Conservation (phyloP, 2,329 filamentous ascomycete species). For the Phyllosticta citriasiana region DNA sequence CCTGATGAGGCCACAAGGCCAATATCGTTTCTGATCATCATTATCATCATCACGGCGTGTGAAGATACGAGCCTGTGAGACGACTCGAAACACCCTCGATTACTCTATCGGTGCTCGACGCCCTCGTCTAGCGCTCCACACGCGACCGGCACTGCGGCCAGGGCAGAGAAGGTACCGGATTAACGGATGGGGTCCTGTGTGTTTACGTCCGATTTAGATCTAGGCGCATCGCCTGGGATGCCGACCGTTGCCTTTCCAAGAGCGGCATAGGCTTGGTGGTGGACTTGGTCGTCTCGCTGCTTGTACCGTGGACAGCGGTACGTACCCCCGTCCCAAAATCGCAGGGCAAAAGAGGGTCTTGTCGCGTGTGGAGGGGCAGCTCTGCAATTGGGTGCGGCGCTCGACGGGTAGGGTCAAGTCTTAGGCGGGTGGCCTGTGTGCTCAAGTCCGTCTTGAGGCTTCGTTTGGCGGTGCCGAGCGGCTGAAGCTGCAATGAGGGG, state of each 20-base stretch:
- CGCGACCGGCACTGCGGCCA: neutral
- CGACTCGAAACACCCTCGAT: neutral
- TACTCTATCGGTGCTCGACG: neutral
- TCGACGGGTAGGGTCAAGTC: neutral
- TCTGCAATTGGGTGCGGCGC: neutral
- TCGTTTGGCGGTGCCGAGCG: neutral
- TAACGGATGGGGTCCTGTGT: neutral
- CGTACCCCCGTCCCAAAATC: neutral
- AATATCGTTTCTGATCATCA: neutral
- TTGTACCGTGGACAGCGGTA: neutral
- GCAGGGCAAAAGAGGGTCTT: neutral
- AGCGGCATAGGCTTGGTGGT: neutral
- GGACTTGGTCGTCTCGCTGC: neutral
- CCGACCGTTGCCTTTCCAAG: neutral
- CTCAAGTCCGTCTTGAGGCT: neutral
- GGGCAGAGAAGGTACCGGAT: neutral
- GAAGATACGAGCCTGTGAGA: neutral
- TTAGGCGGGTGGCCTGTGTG: neutral
- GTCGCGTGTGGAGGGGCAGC: neutral
- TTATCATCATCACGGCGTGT: neutral
- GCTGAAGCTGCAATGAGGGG: neutral
- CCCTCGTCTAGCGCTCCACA: neutral
- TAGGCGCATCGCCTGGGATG: neutral
- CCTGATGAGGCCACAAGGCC: neutral
- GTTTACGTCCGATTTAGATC: neutral